phyloP scores from a whole-genome alignment of 2,329 filamentous ascomycete genomes.

The Fusarium nodosum region DNA sequence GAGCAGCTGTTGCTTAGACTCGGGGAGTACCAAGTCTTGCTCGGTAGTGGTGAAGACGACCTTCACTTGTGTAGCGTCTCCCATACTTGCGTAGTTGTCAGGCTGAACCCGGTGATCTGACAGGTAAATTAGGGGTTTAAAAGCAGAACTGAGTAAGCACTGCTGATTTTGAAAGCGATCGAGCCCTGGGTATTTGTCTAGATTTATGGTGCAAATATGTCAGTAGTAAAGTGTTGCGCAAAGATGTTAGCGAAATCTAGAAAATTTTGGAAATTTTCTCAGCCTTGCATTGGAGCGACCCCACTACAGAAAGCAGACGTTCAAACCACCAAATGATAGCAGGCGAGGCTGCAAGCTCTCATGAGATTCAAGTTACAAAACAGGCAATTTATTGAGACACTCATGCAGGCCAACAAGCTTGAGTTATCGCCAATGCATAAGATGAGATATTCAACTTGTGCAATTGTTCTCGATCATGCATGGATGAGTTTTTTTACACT shows the following conservation, averaged over 20 bases:
- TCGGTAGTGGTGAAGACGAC: constrained; percentile 77
- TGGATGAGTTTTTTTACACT: background rate
- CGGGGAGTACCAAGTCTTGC: constrained; percentile 72
- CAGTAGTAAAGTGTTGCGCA: constrained; percentile 24
- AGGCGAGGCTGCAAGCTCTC: constrained; percentile 41
- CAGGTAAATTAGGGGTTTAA: background rate
- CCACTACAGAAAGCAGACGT: constrained; percentile 43
- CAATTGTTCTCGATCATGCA: background rate
- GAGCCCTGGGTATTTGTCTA: constrained; percentile 37
- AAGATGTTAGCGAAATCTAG: constrained; percentile 39
- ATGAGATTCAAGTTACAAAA: background rate
- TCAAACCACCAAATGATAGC: constrained; percentile 15
- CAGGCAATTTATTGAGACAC: background rate
- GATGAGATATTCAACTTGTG: background rate
- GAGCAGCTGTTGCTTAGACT: constrained; percentile 72
- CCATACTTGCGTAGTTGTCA: constrained; percentile 51
- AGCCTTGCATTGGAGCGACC: constrained; percentile 45
- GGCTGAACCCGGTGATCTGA: background rate
- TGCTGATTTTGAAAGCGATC: constrained; percentile 23
- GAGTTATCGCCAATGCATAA: background rate
- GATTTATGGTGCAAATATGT: constrained; percentile 17
- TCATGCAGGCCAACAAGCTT: background rate
- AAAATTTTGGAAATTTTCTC: constrained; percentile 47
- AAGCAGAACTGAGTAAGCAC: background rate
- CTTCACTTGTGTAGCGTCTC: constrained; percentile 69